A percentile compares a stretch with the other conserved stretches of the same genome.
Conservation (phyloP, 768 basidiomycete species). For the Mycena vitilis region DNA sequence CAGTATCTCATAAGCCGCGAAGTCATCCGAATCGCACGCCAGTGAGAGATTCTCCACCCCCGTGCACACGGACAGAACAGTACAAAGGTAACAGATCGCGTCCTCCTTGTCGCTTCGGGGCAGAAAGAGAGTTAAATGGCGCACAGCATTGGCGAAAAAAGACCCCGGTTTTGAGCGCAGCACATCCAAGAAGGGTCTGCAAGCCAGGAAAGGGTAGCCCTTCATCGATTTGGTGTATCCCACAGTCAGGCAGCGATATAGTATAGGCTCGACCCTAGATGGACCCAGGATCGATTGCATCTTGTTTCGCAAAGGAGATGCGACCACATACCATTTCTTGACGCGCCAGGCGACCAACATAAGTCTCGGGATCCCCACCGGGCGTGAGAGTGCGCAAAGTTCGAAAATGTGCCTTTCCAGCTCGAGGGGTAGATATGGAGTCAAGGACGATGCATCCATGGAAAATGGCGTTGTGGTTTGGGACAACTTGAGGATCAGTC, state of each 20-base stretch:
- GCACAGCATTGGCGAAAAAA: conserved; percentile 9
- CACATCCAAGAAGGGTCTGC: background rate
- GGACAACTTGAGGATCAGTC: too few relatives aligned
- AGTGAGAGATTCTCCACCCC: background rate
- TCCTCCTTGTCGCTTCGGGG: background rate
- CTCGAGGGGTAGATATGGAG: background rate
- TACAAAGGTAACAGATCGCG: background rate
- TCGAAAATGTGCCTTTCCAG: conserved; percentile 10
- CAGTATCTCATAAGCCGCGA: too few relatives aligned
- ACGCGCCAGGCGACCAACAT: conserved; percentile 8
- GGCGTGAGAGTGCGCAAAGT: background rate
- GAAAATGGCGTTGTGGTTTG: too few relatives aligned
- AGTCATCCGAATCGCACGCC: too few relatives aligned
- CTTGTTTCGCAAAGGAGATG: too few relatives aligned
- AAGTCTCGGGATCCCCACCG: background rate
- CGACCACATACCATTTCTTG: background rate
- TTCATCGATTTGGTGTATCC: background rate
- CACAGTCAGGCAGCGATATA: background rate
- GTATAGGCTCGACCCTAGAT: conserved; percentile 1
- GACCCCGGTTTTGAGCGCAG: background rate
- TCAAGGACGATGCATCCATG: background rate
- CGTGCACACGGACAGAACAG: background rate
- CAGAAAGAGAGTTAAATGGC: background rate
- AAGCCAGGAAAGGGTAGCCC: background rate
- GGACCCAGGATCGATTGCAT: too few relatives aligned